Conservation (phyloP, 139 green algal species). For the Chlorella sp. region DNA sequence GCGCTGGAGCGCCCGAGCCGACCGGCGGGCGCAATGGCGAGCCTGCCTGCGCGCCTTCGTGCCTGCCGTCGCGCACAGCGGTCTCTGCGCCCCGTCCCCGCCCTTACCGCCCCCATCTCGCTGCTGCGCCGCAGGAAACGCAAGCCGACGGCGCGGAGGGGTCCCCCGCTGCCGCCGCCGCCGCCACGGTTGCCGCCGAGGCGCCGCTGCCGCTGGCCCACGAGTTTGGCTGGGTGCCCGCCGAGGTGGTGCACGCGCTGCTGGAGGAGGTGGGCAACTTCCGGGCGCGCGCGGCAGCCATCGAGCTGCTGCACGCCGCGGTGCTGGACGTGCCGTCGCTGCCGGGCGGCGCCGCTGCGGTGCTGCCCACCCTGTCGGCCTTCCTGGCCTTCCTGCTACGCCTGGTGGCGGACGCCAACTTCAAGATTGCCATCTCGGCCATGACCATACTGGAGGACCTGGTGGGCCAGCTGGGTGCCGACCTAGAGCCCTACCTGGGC, state of each 20-base stretch:
- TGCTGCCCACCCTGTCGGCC: constrained; percentile 62
- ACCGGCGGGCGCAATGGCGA: too few species aligned
- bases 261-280: constrained; percentile 31
- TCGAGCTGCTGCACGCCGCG: constrained; percentile 70
- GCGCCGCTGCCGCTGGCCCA: not conserved
- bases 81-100: too few species aligned
- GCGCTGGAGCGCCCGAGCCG: too few species aligned
- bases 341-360: constrained; percentile 24
- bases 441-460: constrained; percentile 77
- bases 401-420: constrained; percentile 83
- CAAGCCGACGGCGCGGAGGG: too few species aligned
- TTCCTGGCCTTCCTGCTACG: constrained; percentile 73
- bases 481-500: constrained; percentile 64
- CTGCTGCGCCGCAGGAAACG: too few species aligned
- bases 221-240: constrained; percentile 31
- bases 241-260: constrained; percentile 2
- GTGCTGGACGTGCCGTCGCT: constrained; percentile 48
- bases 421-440: constrained; percentile 81
- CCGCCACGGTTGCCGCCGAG: too few species aligned
- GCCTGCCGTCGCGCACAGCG: too few species aligned
- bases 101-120: too few species aligned
- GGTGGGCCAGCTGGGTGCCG: constrained; percentile 56
- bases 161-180: too few species aligned
- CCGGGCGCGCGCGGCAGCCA: constrained; percentile 51
- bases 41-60: too few species aligned